A percentile compares a stretch with the other conserved stretches of the same genome.
Evolutionary conservation across 768 basidiomycete species (phyloP).

Genomic region (Daedaleopsis sinensis): DNA sequence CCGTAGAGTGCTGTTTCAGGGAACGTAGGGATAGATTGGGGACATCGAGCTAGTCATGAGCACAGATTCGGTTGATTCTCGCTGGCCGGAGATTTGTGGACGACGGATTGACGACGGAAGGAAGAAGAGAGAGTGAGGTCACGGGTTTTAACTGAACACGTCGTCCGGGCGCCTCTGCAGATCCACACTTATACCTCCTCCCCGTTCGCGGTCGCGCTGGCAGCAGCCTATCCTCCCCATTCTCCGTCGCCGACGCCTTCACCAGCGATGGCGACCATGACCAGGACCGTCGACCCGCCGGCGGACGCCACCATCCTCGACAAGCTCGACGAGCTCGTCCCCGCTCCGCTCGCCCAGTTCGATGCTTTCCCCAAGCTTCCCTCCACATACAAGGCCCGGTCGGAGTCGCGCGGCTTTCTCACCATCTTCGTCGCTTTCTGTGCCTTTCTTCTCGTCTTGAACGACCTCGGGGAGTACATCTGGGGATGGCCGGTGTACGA

Average conservation of each 20-base stretch:
- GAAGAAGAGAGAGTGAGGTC: conserved; percentile 2
- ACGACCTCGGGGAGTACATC: conserved; percentile 88
- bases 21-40: background rate
- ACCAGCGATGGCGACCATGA: conserved; percentile 14
- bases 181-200: conserved; percentile 12
- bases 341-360: conserved; percentile 69
- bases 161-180: conserved; percentile 12
- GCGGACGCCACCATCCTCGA: conserved; percentile 45
- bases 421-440: conserved; percentile 71
- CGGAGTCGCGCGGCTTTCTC: conserved; percentile 79
- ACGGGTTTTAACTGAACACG: conserved; percentile 17
- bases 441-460: conserved; percentile 76
- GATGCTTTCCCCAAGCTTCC: conserved; percentile 90
- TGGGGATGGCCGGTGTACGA: conserved; percentile 93
- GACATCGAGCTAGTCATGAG: background rate
- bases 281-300: conserved; percentile 17
- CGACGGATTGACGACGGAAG: background rate
- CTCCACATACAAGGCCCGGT: conserved; percentile 77
- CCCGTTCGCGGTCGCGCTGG: conserved; percentile 11
- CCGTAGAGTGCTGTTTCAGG: background rate
- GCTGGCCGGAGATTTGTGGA: conserved; percentile 12
- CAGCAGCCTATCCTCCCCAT: conserved; percentile 2
- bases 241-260: conserved; percentile 9
- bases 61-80: conserved; percentile 12
- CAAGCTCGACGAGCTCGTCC: conserved; percentile 65